A percentile compares a stretch with the other conserved stretches of the same genome.
Evolutionary conservation across 495 filamentous ascomycete species (phyloP).

Genomic region (Parmelia sp.): DNA sequence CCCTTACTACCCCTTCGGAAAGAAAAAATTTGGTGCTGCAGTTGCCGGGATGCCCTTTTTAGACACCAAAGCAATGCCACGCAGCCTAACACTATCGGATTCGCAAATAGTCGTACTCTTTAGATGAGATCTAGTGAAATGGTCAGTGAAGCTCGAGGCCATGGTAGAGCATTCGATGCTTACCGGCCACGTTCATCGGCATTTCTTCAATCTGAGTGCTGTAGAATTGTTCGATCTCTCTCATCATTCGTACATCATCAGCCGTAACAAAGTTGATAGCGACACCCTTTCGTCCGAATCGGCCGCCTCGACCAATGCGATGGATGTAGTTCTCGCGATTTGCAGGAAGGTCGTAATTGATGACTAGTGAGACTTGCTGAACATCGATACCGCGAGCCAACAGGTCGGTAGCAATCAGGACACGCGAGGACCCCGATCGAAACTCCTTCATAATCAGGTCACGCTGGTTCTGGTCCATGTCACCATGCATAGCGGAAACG

Average conservation of each 20-base stretch:
- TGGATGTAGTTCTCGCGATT: constrained; percentile 99
- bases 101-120: not conserved
- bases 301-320: constrained; percentile 95
- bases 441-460: constrained; percentile 99
- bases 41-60: constrained; percentile 10
- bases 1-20: not conserved
- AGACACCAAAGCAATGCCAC: constrained; percentile 11
- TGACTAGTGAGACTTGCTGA: constrained; percentile 97
- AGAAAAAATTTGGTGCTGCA: constrained; percentile 8
- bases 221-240: constrained; percentile 81
- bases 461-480: constrained; percentile 96
- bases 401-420: constrained; percentile 95
- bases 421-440: constrained; percentile 92
- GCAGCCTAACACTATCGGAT: not conserved
- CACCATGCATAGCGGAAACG: constrained; percentile 98
- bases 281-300: constrained; percentile 99
- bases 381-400: constrained; percentile 99
- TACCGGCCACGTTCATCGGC: constrained; percentile 56
- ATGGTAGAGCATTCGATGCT: constrained; percentile 13
- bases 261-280: constrained; percentile 99
- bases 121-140: constrained; percentile 47
- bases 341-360: constrained; percentile 98
- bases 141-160: constrained; percentile 8
- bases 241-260: constrained; percentile 98
- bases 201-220: constrained; percentile 59